Percentiles rank a stretch among this genome's conserved stretches.
Evolutionary conservation across 2,329 filamentous ascomycete species (phyloP).

Genomic region (Colletotrichum sp.): DNA sequence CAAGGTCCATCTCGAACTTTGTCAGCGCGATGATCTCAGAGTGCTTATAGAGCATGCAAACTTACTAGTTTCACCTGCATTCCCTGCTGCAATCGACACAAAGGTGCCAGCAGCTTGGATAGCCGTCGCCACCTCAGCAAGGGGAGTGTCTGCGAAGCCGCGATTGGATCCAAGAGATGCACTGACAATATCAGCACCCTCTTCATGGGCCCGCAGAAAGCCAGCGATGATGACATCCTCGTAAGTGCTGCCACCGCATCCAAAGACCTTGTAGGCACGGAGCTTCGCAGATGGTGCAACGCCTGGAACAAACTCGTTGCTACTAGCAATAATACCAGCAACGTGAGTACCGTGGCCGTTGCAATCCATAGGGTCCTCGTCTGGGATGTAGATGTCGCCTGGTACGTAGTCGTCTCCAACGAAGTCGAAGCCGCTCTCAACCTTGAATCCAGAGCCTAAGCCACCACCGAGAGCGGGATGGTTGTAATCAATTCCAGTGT

Average conservation of each 20-base stretch:
- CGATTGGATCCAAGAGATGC: constrained; percentile 27
- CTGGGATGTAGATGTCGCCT: constrained; percentile 35
- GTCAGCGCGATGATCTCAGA: background rate
- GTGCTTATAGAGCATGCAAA: background rate
- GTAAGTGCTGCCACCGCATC: constrained; percentile 24
- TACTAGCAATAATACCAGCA: constrained; percentile 4
- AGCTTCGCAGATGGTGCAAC: constrained; percentile 45
- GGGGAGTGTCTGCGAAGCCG: constrained; percentile 26
- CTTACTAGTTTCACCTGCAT: background rate
- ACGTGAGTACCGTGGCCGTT: constrained; percentile 23
- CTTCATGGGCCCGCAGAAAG: constrained; percentile 21
- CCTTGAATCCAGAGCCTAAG: constrained; percentile 53
- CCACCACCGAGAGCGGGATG: constrained; percentile 58
- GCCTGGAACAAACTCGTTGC: constrained; percentile 39
- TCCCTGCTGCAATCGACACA: constrained; percentile 1
- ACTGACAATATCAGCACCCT: constrained; percentile 35
- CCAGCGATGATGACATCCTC: constrained; percentile 20
- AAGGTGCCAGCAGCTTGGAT: background rate
- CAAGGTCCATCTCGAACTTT: background rate
- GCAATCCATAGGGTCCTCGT: constrained; percentile 43
- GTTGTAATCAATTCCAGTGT: constrained; percentile 51
- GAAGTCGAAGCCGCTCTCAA: constrained; percentile 41
- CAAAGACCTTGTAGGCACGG: constrained; percentile 43
- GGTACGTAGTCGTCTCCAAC: constrained; percentile 9
- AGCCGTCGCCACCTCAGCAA: background rate